Evolutionary conservation across 1,284 basidiomycete species (phyloP).

Genomic region (Golubevia pallescens): DNA sequence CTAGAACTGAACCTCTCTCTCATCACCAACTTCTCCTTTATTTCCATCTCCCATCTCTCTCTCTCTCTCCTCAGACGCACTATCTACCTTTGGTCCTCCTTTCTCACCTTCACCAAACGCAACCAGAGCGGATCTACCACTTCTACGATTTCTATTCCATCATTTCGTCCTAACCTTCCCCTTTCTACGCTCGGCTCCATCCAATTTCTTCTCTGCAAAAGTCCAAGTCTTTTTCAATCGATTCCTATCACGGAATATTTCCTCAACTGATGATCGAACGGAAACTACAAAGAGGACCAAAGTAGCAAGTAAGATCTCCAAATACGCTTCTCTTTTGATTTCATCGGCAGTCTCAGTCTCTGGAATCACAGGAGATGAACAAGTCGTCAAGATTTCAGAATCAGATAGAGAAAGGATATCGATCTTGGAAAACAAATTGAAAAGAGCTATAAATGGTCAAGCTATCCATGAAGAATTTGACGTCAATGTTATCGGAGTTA

Average conservation of each 20-base stretch:
- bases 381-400: conserved; percentile 51
- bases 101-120: conserved; percentile 38
- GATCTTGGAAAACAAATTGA: conserved; percentile 35
- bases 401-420: conserved; percentile 36
- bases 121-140: conserved; percentile 35
- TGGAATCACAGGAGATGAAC: conserved; percentile 26
- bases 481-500: conserved; percentile 54
- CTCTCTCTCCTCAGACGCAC: conserved; percentile 29
- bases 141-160: conserved; percentile 58
- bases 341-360: conserved; percentile 46
- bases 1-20: too few relatives aligned
- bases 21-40: too few relatives aligned
- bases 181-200: conserved; percentile 51
- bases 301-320: conserved; percentile 35
- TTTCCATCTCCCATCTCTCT: background rate
- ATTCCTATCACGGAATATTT: conserved; percentile 53
- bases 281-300: conserved; percentile 38
- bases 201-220: conserved; percentile 60
- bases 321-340: conserved; percentile 44
- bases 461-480: conserved; percentile 22
- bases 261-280: conserved; percentile 33
- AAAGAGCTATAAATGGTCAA: conserved; percentile 23
- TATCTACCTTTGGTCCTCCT: conserved; percentile 59
- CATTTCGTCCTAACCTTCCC: conserved; percentile 62
- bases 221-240: conserved; percentile 59